phyloP scores from a whole-genome alignment of 176 grass and related monocot species.

The Musa itinerans region DNA sequence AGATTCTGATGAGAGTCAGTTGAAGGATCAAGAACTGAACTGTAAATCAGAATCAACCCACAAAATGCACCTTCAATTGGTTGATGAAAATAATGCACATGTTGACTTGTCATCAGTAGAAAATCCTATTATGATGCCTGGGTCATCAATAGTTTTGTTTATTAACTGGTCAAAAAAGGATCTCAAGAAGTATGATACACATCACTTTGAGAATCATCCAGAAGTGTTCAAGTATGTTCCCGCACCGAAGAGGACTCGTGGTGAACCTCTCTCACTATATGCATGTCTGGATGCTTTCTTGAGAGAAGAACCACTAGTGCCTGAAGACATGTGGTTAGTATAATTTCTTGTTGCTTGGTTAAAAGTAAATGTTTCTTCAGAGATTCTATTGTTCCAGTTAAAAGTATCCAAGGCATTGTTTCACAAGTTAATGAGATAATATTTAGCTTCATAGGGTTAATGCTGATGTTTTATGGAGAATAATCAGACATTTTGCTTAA shows the following conservation, averaged over 20 bases:
- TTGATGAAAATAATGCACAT: slow-evolving; percentile 65
- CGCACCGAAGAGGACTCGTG: slow-evolving; percentile 86
- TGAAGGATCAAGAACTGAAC: slow-evolving; percentile 2
- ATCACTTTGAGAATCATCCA: slow-evolving; percentile 63
- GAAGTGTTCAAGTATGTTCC: slow-evolving; percentile 90
- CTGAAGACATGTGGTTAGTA: slow-evolving; percentile 99
- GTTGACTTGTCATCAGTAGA: slow-evolving; percentile 49
- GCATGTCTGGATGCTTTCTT: slow-evolving; percentile 97
- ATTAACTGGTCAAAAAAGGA: slow-evolving; percentile 80
- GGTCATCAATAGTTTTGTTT: slow-evolving; percentile 52
- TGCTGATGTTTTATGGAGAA: background rate
- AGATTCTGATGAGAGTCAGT: slow-evolving; percentile 1
- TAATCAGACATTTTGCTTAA: background rate
- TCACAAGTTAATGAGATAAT: background rate
- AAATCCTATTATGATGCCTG: slow-evolving; percentile 37
- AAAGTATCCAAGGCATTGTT: background rate
- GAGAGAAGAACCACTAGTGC: slow-evolving; percentile 92
- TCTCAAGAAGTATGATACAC: slow-evolving; percentile 52
- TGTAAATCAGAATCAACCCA: background rate
- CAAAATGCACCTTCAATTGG: slow-evolving; percentile 39
- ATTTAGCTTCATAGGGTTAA: background rate
- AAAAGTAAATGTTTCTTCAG: background rate
- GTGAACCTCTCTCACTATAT: slow-evolving; percentile 93
- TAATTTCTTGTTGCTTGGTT: background rate
- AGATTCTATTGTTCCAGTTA: background rate